A percentile compares a stretch with the other conserved stretches of the same genome.
Conservation (phyloP, 495 filamentous ascomycete genomes). For the Neurospora hispaniola region DNA sequence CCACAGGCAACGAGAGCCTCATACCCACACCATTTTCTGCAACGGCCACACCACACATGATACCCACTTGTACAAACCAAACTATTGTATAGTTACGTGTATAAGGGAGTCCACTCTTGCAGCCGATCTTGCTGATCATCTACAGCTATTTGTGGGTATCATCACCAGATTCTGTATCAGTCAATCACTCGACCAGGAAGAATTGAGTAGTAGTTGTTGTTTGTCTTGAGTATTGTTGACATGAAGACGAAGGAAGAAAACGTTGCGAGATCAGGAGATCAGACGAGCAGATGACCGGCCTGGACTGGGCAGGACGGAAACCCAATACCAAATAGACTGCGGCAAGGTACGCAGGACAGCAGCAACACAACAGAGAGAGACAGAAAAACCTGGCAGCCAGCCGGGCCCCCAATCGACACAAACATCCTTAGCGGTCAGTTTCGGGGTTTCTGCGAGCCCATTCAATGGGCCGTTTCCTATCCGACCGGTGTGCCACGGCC, state of each 20-base stretch:
- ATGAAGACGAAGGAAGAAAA: background rate
- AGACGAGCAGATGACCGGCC: background rate
- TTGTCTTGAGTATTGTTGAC: background rate
- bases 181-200: background rate
- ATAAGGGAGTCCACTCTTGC: background rate
- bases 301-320: background rate
- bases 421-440: background rate
- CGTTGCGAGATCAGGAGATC: background rate
- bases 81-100: background rate
- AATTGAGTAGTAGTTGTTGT: background rate
- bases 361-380: background rate
- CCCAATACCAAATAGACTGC: background rate
- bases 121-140: background rate
- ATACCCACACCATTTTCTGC: background rate
- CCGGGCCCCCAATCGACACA: background rate
- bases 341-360: background rate
- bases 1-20: background rate
- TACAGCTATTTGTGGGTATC: background rate
- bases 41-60: background rate
- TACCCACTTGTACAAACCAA: background rate
- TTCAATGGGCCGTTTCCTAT: background rate
- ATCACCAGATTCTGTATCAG: background rate
- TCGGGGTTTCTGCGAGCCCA: background rate
- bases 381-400: background rate
- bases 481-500: background rate